Base-by-base conservation (phyloP, 805 yeast species). In the Wickerhamiella cacticola region DNA sequence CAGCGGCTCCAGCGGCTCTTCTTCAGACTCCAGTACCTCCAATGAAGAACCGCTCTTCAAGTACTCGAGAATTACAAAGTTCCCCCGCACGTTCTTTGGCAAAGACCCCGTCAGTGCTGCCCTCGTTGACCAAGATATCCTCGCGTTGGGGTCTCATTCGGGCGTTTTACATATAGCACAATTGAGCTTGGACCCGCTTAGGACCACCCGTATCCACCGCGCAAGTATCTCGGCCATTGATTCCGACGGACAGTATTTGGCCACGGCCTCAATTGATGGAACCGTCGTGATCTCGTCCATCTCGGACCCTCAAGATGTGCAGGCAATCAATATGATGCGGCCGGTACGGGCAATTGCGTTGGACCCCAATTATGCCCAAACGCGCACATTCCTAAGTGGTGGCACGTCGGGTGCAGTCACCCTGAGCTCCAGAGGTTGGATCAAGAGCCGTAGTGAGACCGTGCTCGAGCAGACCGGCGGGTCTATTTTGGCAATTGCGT, bases 191-290 rank as follows among this genome's bases (percentile, higher is more conserved):
- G 64, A 72, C 5, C 63, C 80, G 0, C 66, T 87, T 1, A 70
- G 94, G 33, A 80, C 95, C 0, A 73, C 84, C 51, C 76, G 85
- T 55, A 87, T 89, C 1, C 95, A 94, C 58, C 71, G 84, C 41
- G 87, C 96, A 0, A 85, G 96, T 0, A 75, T 92, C 1, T 64
- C 88, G 36, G 75, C 85, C 0, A 70, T 86, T 0, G 31, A 34
- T 22, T n/a, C 34, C 15, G 94, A 85, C 58, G 92, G 94, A 0
- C 64, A 64, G 7, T 77, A 72, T 57, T 76, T 92, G 51, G 94
- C 92, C 0, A 79, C 94, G 0, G 95, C 88, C 0, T 86, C 96
- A 0, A 80, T 89, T 68, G 98, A 92, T 60, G 98, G 98, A 0
- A 82, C 95, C 0, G 82, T 89, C 0, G 86, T 86, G 1, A 74